phyloP scores from a whole-genome alignment of 75 land plant species.

The Sequoia sempervirens region DNA sequence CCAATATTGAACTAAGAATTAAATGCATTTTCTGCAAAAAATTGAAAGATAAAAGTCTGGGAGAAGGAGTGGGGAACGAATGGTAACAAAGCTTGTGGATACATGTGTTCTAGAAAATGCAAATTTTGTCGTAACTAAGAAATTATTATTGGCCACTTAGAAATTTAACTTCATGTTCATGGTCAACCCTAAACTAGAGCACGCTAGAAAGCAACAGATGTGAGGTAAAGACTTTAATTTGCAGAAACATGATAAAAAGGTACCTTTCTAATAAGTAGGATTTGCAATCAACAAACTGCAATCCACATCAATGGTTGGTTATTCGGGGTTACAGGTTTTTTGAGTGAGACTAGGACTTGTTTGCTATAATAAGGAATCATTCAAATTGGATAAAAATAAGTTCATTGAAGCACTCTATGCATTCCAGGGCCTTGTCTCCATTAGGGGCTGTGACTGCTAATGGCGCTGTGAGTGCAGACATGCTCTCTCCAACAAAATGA shows the following conservation, averaged over 20 bases:
- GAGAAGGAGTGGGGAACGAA: too few species aligned
- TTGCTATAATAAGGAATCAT: neutral
- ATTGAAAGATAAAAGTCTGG: too few species aligned
- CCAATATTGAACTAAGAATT: neutral
- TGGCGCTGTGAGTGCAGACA: constrained; percentile 30
- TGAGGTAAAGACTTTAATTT: neutral
- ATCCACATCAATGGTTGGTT: neutral
- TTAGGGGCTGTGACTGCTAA: constrained; percentile 18
- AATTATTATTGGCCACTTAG: neutral
- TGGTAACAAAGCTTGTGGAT: neutral
- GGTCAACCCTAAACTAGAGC: neutral
- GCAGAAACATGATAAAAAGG: neutral
- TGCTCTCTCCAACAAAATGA: constrained; percentile 50
- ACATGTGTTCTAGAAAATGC: neutral
- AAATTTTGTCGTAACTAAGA: neutral
- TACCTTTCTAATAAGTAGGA: neutral
- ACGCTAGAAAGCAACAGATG: neutral
- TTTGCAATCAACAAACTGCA: neutral
- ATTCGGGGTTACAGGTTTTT: neutral
- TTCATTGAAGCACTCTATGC: constrained; percentile 51
- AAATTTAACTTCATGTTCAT: neutral
- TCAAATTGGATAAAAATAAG: constrained; percentile 16
- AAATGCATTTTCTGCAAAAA: neutral
- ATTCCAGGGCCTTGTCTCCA: constrained; percentile 27
- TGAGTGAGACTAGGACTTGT: neutral